phyloP scores from a whole-genome alignment of 768 basidiomycete genomes.

The Boletus coccyginus region DNA sequence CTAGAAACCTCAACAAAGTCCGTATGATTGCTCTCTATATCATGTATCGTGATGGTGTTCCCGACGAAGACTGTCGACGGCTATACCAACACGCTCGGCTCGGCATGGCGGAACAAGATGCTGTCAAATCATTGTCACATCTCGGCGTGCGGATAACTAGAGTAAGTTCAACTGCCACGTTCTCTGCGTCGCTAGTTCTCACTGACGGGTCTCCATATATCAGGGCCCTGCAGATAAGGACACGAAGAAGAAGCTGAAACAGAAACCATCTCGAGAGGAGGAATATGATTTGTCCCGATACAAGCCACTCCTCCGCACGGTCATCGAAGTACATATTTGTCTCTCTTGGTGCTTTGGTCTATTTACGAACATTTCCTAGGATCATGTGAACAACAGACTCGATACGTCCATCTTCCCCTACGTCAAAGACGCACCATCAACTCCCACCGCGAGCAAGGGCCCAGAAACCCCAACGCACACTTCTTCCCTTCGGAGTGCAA shows the following conservation, averaged over 20 bases:
- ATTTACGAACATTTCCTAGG: conserved; percentile 44
- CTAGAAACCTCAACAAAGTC: conserved; percentile 87
- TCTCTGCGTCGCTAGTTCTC: background rate
- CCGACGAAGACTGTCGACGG: conserved; percentile 94
- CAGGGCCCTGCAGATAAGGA: conserved; percentile 78
- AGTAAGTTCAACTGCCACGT: conserved; percentile 42
- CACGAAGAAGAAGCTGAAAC: conserved; percentile 77
- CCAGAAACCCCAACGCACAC: conserved; percentile 50
- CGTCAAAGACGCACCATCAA: conserved; percentile 73
- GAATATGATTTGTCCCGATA: conserved; percentile 96
- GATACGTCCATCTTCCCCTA: conserved; percentile 86
- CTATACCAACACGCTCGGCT: conserved; percentile 94
- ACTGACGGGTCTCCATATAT: background rate
- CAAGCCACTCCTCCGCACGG: conserved; percentile 75
- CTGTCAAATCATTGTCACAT: conserved; percentile 80
- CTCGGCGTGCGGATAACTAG: conserved; percentile 83
- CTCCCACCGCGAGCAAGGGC: conserved; percentile 44
- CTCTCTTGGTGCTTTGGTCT: background rate
- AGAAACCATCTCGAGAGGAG: conserved; percentile 72
- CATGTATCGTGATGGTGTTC: conserved; percentile 92
- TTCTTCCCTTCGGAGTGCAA: conserved; percentile 83
- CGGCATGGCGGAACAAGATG: conserved; percentile 86
- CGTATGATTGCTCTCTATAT: conserved; percentile 96
- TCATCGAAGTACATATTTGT: conserved; percentile 69
- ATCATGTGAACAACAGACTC: conserved; percentile 75